Evolutionary conservation across 352 stramenopile genomes (phyloP).

Genomic region (Globisporangium spiculum): DNA sequence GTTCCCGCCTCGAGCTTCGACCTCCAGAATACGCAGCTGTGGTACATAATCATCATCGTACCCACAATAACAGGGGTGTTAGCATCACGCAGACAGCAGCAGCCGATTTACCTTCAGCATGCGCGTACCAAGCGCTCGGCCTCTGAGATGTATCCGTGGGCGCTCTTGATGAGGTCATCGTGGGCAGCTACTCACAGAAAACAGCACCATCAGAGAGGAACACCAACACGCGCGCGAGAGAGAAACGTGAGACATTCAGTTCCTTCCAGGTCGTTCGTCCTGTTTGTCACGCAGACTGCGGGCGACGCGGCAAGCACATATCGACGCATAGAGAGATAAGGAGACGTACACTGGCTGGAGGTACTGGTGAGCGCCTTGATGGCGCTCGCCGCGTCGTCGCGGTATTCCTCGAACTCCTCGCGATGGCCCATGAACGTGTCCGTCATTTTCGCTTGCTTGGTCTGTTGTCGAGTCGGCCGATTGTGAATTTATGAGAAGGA

Average conservation of each 20-base stretch:
- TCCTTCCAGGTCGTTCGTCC: neutral
- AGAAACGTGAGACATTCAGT: neutral
- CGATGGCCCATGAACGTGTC: conserved; percentile 72
- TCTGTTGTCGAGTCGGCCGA: neutral
- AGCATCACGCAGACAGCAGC: neutral
- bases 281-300: neutral
- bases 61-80: neutral
- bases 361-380: conserved; percentile 56
- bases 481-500: neutral
- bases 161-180: conserved; percentile 45
- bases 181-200: conserved; percentile 28
- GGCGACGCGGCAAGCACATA: neutral
- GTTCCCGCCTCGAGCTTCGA: conserved; percentile 69
- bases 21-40: conserved; percentile 77
- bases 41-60: neutral
- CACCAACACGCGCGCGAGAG: neutral
- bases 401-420: conserved; percentile 80
- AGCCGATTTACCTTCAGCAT: neutral
- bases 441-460: conserved; percentile 41
- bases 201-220: neutral
- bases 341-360: conserved; percentile 17
- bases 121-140: conserved; percentile 60
- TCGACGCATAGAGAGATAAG: neutral
- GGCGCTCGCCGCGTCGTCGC: conserved; percentile 63
- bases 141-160: conserved; percentile 64